These are phyloP conservation scores for Debaryomyces nepalensis DNA, from an alignment of 1,139 yeast genomes.

Conservation along the genomic window DNA sequence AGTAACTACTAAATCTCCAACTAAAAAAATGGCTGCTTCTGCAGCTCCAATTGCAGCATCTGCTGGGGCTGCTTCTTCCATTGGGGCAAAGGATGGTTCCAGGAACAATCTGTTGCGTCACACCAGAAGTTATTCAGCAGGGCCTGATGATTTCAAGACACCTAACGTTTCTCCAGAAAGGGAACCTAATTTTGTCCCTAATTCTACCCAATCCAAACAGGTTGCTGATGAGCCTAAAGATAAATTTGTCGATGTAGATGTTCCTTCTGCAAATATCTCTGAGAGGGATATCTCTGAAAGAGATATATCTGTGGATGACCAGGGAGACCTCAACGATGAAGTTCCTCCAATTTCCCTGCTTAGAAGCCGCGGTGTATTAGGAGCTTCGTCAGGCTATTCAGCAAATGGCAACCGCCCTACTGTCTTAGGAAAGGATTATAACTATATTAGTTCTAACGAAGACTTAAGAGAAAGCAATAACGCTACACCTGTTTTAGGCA, in stretches of 20 bases:
- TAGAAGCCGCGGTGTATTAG: conserved; percentile 1
- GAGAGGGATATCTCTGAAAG: conserved; percentile 28
- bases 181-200: conserved; percentile 14
- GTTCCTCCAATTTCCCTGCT: neutral
- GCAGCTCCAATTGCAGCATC: conserved; percentile 14
- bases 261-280: conserved; percentile 29
- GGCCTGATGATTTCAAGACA: conserved; percentile 49
- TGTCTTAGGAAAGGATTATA: conserved; percentile 8
- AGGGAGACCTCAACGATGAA: conserved; percentile 14
- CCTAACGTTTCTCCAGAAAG: conserved; percentile 45
- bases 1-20: conserved; percentile 16
- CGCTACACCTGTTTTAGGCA: conserved; percentile 19
- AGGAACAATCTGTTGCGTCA: conserved; percentile 25
- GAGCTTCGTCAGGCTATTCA: neutral
- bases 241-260: conserved; percentile 35
- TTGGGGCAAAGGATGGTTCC: conserved; percentile 12
- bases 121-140: conserved; percentile 45
- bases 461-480: conserved; percentile 14
- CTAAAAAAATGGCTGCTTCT: conserved; percentile 18
- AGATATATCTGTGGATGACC: conserved; percentile 24
- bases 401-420: conserved; percentile 2
- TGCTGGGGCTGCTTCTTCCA: conserved; percentile 17
- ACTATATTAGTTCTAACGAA: conserved; percentile 4
- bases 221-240: conserved; percentile 17
- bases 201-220: conserved; percentile 10